A percentile compares a stretch with the other conserved stretches of the same genome.
These are phyloP conservation scores for Verruconis gallopava DNA, from an alignment of 2,329 filamentous ascomycete species.

Conservation along the genomic window DNA sequence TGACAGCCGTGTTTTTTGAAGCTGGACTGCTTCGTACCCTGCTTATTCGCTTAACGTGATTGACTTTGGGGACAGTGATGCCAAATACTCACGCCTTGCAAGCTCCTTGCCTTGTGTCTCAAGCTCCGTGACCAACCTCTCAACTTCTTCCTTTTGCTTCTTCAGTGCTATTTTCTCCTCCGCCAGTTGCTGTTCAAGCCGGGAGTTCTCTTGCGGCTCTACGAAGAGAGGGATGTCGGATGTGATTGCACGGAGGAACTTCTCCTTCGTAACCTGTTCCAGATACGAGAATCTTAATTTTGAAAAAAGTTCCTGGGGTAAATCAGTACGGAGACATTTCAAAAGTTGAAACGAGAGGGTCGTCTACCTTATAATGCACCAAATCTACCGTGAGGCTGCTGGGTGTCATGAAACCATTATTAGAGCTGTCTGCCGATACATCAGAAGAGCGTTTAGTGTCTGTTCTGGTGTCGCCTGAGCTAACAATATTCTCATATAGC, in stretches of 20 bases:
- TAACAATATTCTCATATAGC: conserved; percentile 2
- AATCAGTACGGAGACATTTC: too few species aligned
- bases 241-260: conserved; percentile 86
- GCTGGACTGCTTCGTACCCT: conserved; percentile 42
- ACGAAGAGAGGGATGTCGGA: conserved; percentile 82
- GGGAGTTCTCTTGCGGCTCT: conserved; percentile 66
- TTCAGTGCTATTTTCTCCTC: conserved; percentile 61
- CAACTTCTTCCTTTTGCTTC: conserved; percentile 66
- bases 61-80: too few species aligned
- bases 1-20: conserved; percentile 39
- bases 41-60: too few species aligned
- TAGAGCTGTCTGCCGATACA: conserved; percentile 46
- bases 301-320: conserved; percentile 63
- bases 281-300: conserved; percentile 96
- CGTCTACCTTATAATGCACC: conserved; percentile 60
- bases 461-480: background rate
- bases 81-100: conserved; percentile 32
- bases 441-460: conserved; percentile 45
- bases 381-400: conserved; percentile 72
- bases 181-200: conserved; percentile 41
- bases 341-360: background rate
- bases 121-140: conserved; percentile 57
- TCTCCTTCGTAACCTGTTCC: conserved; percentile 97
- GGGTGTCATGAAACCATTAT: conserved; percentile 53
- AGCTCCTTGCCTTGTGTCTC: conserved; percentile 51